These are phyloP conservation scores for Leccinellum albellum DNA, from an alignment of 768 basidiomycete genomes.

Conservation along the genomic window DNA sequence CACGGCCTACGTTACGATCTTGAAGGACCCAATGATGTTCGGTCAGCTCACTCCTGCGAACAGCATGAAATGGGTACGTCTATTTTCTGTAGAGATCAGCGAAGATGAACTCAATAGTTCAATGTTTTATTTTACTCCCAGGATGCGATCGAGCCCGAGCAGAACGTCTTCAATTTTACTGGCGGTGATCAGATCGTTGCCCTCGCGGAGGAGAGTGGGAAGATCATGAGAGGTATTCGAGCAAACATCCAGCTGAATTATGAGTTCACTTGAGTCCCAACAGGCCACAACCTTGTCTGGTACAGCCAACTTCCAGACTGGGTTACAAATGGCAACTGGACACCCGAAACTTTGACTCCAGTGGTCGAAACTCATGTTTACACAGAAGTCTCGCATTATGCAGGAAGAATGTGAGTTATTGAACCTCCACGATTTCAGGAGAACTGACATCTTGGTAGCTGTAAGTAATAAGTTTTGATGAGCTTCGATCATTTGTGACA, in stretches of 20 bases:
- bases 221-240: slow-evolving; percentile 17
- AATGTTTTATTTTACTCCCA: neutral
- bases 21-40: slow-evolving; percentile 11
- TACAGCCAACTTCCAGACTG: slow-evolving; percentile 13
- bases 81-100: neutral
- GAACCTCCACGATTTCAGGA: neutral
- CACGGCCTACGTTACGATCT: slow-evolving; percentile 9
- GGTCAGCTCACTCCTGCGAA: slow-evolving; percentile 20
- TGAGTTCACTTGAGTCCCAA: neutral
- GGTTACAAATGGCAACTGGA: slow-evolving; percentile 16
- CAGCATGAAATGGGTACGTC: slow-evolving; percentile 21
- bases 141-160: slow-evolving; percentile 23
- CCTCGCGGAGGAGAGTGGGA: slow-evolving; percentile 17
- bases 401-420: slow-evolving; percentile 10
- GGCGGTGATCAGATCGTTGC: slow-evolving; percentile 20
- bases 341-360: slow-evolving; percentile 11
- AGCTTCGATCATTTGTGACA: neutral
- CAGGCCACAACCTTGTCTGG: slow-evolving; percentile 23
- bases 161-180: slow-evolving; percentile 22
- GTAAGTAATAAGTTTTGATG: slow-evolving; percentile 6
- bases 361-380: slow-evolving; percentile 16
- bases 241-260: neutral
- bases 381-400: slow-evolving; percentile 16
- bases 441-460: neutral
- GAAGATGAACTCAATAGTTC: neutral